phyloP scores from a whole-genome alignment of 192 early-diverging fungal species.

The Rhizophlyctis rosea region DNA sequence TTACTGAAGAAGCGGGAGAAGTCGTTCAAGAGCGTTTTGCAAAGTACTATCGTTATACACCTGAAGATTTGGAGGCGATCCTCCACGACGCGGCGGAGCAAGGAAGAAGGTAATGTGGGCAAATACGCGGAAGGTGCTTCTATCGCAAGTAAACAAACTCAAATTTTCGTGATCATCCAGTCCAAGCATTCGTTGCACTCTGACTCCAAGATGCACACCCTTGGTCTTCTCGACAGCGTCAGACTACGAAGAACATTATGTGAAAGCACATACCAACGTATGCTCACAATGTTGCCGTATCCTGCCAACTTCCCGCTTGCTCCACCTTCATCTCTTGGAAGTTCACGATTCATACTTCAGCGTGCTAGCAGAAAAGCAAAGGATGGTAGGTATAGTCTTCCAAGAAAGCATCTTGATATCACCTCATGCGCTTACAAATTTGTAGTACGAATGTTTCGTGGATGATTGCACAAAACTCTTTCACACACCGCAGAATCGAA shows the following conservation, averaged over 20 bases:
- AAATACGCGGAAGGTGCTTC: neutral
- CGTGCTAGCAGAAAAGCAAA: slow-evolving; percentile 9
- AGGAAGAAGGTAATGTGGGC: neutral
- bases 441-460: slow-evolving; percentile 25
- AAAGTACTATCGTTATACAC: neutral
- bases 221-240: neutral
- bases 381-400: slow-evolving; percentile 8
- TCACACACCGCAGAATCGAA: neutral
- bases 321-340: slow-evolving; percentile 36
- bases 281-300: slow-evolving; percentile 31
- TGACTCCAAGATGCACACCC: neutral
- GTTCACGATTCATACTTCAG: slow-evolving; percentile 26
- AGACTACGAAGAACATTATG: slow-evolving; percentile 33
- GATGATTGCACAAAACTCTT: slow-evolving; percentile 12
- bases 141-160: neutral
- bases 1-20: neutral
- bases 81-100: neutral
- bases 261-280: slow-evolving; percentile 16
- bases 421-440: neutral
- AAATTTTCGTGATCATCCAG: neutral
- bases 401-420: neutral
- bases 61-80: neutral
- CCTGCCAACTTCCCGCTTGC: slow-evolving; percentile 24
- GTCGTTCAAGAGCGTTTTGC: neutral
- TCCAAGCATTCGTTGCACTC: neutral